Conservation (phyloP, 345 rosid genomes). For the Populus tremula region DNA sequence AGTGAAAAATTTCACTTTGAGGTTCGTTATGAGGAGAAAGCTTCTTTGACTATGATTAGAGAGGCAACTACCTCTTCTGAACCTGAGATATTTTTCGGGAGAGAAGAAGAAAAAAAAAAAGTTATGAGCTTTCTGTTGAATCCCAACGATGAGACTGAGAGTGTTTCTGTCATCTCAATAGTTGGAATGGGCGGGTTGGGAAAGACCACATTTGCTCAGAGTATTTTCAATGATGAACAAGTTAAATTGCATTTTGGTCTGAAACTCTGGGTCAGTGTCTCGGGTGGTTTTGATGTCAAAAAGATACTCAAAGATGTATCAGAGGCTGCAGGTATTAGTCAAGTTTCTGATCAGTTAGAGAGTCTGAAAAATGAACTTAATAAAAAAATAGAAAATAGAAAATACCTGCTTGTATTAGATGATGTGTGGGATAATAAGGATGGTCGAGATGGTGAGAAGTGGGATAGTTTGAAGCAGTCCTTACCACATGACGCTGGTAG, state of each 20-base stretch:
- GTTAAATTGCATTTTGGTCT: neutral
- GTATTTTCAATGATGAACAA: neutral
- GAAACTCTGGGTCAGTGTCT: neutral
- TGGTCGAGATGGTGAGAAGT: constrained; percentile 1
- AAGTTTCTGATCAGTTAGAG: neutral
- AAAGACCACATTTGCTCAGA: too few relatives aligned
- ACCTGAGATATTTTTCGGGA: constrained; percentile 16
- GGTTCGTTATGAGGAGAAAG: neutral
- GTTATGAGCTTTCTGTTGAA: constrained; percentile 1
- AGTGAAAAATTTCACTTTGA: neutral
- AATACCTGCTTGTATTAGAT: constrained; percentile 23
- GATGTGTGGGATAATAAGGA: constrained; percentile 18
- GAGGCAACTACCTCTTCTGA: constrained; percentile 13
- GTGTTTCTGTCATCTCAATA: neutral
- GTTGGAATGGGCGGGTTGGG: too few relatives aligned
- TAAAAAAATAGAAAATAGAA: neutral
- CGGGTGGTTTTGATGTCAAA: neutral
- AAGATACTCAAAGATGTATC: constrained; percentile 13
- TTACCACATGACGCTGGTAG: constrained; percentile 1
- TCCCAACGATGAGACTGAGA: neutral
- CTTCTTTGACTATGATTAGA: neutral
- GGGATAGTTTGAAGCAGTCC: constrained; percentile 10
- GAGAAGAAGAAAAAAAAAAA: constrained; percentile 16
- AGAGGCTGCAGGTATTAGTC: too few relatives aligned
- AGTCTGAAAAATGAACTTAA: neutral